phyloP scores from a whole-genome alignment of 257 asterid species.

The Misopates orontium region DNA sequence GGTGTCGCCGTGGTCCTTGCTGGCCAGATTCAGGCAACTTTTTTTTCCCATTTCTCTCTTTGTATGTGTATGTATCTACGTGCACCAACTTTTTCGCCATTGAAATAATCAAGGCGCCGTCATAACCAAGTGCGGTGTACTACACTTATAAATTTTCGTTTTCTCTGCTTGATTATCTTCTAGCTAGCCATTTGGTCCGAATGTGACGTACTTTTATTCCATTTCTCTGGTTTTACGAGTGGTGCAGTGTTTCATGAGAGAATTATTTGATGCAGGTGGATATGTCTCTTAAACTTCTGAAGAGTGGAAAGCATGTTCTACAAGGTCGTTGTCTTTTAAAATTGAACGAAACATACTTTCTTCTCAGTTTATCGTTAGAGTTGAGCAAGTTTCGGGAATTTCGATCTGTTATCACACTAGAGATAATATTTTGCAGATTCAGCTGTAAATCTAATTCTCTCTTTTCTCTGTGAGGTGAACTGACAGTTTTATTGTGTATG shows the following conservation, averaged over 20 bases:
- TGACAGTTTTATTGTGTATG: constrained; percentile 44
- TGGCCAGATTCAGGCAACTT: constrained; percentile 56
- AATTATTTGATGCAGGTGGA: constrained; percentile 65
- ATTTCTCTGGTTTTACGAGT: constrained; percentile 7
- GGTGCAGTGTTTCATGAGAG: constrained; percentile 22
- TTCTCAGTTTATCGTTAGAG: background rate
- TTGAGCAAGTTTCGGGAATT: constrained; percentile 1
- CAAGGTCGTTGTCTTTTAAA: constrained; percentile 63
- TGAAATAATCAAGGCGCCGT: no score
- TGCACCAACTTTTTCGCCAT: background rate
- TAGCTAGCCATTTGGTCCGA: background rate
- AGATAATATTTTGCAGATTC: background rate
- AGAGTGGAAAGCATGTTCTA: constrained; percentile 89
- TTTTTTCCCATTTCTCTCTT: background rate
- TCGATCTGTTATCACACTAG: background rate
- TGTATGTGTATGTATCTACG: background rate
- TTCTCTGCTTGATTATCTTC: constrained; percentile 3
- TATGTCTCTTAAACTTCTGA: constrained; percentile 79
- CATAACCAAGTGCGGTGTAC: background rate
- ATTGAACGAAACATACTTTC: constrained; percentile 14
- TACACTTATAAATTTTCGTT: background rate
- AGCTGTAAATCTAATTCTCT: constrained; percentile 9
- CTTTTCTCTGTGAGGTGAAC: constrained; percentile 28
- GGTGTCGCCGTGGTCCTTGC: constrained; percentile 75
- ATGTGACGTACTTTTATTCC: constrained; percentile 3